Evolutionary conservation across 192 early-diverging fungal species (phyloP).

Genomic region (Phlyctochytrium arcticum): DNA sequence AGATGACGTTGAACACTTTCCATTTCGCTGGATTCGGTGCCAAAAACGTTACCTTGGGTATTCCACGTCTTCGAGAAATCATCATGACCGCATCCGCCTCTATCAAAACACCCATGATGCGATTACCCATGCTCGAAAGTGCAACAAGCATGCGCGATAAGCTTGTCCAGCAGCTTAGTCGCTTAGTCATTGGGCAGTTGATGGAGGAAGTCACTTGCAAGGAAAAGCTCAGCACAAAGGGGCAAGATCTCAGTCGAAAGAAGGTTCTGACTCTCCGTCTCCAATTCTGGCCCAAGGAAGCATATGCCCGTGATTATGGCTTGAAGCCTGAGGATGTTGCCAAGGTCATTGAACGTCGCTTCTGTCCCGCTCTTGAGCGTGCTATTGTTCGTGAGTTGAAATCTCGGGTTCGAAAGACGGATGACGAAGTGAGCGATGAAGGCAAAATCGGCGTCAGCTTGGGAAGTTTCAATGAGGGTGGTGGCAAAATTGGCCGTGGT

Average conservation of each 20-base stretch:
- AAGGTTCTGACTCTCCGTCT: conserved; percentile 80
- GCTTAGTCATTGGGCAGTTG: conserved; percentile 76
- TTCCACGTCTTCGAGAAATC: conserved; percentile 98
- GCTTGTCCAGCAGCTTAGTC: conserved; percentile 70
- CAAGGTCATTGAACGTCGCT: conserved; percentile 66
- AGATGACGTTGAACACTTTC: conserved; percentile 99
- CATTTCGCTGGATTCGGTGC: conserved; percentile 91
- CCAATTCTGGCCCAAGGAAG: conserved; percentile 77
- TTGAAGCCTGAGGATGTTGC: conserved; percentile 65
- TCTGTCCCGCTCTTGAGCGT: conserved; percentile 68
- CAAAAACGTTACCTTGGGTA: conserved; percentile 99
- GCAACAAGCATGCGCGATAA: conserved; percentile 54
- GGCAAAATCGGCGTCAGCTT: conserved; percentile 30
- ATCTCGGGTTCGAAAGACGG: conserved; percentile 35
- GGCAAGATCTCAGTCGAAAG: conserved; percentile 48
- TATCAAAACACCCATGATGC: conserved; percentile 93
- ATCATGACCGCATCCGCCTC: conserved; percentile 94
- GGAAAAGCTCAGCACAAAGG: conserved; percentile 57
- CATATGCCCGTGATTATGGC: conserved; percentile 74
- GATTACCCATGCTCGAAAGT: conserved; percentile 64
- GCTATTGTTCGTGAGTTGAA: conserved; percentile 78
- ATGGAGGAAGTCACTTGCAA: conserved; percentile 81
- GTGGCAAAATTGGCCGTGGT: conserved; percentile 28
- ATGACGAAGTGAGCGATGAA: conserved; percentile 28
- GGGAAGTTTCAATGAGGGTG: conserved; percentile 26